Base-by-base conservation (phyloP, 1,284 basidiomycete genomes). In the Cutaneotrichosporon sp. region DNA sequence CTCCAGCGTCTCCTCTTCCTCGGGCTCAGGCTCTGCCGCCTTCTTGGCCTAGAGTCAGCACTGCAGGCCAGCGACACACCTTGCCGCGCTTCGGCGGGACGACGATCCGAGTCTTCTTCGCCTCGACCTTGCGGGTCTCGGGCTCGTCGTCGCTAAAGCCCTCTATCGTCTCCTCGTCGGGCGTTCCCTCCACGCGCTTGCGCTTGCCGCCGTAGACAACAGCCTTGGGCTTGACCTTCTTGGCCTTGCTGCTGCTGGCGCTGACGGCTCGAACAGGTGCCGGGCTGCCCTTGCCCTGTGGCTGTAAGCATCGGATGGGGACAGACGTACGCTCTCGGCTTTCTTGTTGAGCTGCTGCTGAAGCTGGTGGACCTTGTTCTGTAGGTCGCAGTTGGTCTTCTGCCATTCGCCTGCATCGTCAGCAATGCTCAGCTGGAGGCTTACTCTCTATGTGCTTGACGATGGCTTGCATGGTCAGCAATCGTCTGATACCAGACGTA, bases 321-420 rank as follows among this genome's bases (percentile, higher is more conserved):
- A 9, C 18, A 42, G 16, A 16, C 45, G 24, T 46, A 25, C 45
- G 22, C 4, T 25, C 22, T 11, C 45, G 7, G 22, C 20, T 10
- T 9, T 24, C 4, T 25, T 24, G 45, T 27, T 50, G 8, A 34
- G 43, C 31, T 36, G 31, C 9, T 25, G 31, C 29, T 56, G 8
- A 11, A 33, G 43, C 54, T 46, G 16, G 25, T 42, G 56, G 24
- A 57, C 16, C 24, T 27, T 42, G 33, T 57, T 50, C 20, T 57
- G 47, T 16, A 45, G n/a, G 4, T 29, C 47, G 47, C 25, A 29
- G 4, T 49, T 49, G 4, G 3, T 16, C 38, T 42, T 42, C 45
- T 47, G 11, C 45, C 45, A 47, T 3, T 24, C 13, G 45, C 22
- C 27, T 31, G 18, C 34, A 14, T 49, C 3, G 16, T 33, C 29